Evolutionary conservation across 108 stramenopile genomes (phyloP).

Genomic region (Nitzschia putrida): DNA sequence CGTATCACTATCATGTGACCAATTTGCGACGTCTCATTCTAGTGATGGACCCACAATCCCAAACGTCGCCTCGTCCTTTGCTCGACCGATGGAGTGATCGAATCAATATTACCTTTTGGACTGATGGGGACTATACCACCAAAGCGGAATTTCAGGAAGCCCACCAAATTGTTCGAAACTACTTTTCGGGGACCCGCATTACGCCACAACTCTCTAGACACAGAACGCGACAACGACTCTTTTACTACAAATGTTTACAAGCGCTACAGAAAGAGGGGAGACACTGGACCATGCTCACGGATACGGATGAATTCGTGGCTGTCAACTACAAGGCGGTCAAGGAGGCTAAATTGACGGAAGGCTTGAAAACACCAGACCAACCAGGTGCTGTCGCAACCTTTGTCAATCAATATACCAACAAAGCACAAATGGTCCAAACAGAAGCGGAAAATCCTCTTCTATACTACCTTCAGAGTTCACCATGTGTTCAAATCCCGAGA

Average conservation of each 20-base stretch:
- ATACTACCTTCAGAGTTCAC: conserved; percentile 25
- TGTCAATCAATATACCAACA: conserved; percentile 3
- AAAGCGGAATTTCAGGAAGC: conserved; percentile 31
- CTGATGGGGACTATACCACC: conserved; percentile 19
- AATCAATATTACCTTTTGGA: conserved; percentile 47
- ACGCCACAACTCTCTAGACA: conserved; percentile 29
- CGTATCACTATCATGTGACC: conserved; percentile 56
- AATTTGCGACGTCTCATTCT: conserved; percentile 48
- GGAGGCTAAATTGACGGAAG: not conserved
- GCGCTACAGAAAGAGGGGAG: conserved; percentile 25
- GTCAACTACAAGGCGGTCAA: conserved; percentile 32
- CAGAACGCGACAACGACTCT: conserved; percentile 49
- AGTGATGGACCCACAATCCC: conserved; percentile 43
- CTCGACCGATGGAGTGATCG: conserved; percentile 38
- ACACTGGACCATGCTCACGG: conserved; percentile 56
- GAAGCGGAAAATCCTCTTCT: conserved; percentile 12
- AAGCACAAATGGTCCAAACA: not conserved
- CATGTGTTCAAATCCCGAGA: conserved; percentile 53
- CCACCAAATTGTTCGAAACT: conserved; percentile 2
- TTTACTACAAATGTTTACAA: conserved; percentile 51
- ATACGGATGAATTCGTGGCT: conserved; percentile 63
- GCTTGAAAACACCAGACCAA: conserved; percentile 15
- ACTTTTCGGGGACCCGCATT: conserved; percentile 26
- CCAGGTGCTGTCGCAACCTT: conserved; percentile 38
- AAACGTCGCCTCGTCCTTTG: conserved; percentile 39